phyloP scores from a whole-genome alignment of 768 basidiomycete species.

The Jaapia argillacea region DNA sequence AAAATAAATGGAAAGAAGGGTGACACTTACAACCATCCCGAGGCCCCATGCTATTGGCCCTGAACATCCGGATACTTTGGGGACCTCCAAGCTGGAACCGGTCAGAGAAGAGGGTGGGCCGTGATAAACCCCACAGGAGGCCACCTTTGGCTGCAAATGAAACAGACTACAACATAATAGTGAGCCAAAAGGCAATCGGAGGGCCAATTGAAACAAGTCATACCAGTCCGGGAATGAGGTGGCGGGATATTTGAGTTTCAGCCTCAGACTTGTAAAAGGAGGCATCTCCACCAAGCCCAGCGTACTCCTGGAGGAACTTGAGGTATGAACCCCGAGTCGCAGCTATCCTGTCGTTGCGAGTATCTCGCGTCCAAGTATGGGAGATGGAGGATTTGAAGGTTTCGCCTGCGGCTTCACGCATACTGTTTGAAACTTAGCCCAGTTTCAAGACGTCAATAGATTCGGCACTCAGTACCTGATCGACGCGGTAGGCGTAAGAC shows the following conservation, averaged over 20 bases:
- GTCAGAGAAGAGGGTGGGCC: conserved; percentile 60
- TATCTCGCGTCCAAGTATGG: conserved; percentile 69
- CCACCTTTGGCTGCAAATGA: conserved; percentile 71
- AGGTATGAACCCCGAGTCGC: conserved; percentile 54
- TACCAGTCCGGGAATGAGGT: conserved; percentile 48
- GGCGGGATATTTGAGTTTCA: conserved; percentile 53
- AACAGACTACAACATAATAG: conserved; percentile 40
- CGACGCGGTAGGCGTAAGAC: conserved; percentile 67
- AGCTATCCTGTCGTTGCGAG: conserved; percentile 58
- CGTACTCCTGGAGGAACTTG: conserved; percentile 59
- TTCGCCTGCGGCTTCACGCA: conserved; percentile 76
- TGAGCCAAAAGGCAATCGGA: conserved; percentile 10
- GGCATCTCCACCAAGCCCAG: conserved; percentile 77
- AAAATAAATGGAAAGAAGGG: conserved; percentile 1
- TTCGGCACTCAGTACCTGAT: conserved; percentile 43
- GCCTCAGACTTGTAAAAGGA: conserved; percentile 65
- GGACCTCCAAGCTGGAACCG: conserved; percentile 93
- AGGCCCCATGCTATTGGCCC: conserved; percentile 67
- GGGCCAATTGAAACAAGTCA: too few species aligned
- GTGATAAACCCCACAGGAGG: conserved; percentile 51
- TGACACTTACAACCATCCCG: conserved; percentile 51
- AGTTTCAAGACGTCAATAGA: neutral
- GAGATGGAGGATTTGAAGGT: conserved; percentile 76
- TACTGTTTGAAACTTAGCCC: conserved; percentile 31
- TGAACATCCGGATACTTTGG: conserved; percentile 71